Percentiles rank a stretch among this genome's conserved stretches.
Evolutionary conservation across 768 basidiomycete genomes (phyloP).

Genomic region (Trametes maxima): DNA sequence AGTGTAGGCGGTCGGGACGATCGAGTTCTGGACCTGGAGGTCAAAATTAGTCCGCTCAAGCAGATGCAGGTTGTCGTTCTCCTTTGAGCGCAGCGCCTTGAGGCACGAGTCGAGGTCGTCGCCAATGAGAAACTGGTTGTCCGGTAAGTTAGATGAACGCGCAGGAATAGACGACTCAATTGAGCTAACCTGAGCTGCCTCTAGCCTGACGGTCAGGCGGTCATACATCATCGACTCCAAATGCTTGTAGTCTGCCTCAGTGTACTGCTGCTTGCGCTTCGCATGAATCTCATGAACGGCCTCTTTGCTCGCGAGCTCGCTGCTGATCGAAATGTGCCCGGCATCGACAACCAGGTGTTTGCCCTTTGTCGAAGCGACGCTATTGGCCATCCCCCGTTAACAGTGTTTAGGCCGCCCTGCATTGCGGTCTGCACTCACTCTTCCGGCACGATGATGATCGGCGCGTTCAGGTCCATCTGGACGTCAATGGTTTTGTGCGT

Average conservation of each 20-base stretch:
- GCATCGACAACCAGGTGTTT: conserved; percentile 93
- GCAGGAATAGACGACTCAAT: not conserved
- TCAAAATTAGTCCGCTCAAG: conserved; percentile 91
- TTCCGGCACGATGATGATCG: conserved; percentile 96
- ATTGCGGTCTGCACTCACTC: conserved; percentile 50
- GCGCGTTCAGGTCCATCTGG: conserved; percentile 96
- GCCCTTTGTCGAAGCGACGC: conserved; percentile 74
- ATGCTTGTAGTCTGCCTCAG: conserved; percentile 81
- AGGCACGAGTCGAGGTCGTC: conserved; percentile 80
- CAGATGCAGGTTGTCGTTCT: conserved; percentile 71
- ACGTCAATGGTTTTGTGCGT: conserved; percentile 95
- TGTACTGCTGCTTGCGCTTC: conserved; percentile 84
- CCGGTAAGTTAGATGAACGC: conserved; percentile 10
- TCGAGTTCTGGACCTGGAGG: conserved; percentile 89
- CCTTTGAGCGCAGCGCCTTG: conserved; percentile 66
- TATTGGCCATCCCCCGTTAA: conserved; percentile 34
- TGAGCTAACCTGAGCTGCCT: conserved; percentile 81
- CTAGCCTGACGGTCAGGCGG: conserved; percentile 75
- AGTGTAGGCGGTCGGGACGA: conserved; percentile 79
- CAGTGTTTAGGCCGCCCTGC: not conserved
- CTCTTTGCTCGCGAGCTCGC: conserved; percentile 84
- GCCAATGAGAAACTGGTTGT: conserved; percentile 81
- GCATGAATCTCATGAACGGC: conserved; percentile 75
- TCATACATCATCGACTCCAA: conserved; percentile 97
- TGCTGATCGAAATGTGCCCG: conserved; percentile 93